Evolutionary conservation across 371 early-diverging fungal genomes (phyloP), one percentile per base, ranked within the genome.

Genomic region (Nosema muscidifuracis): DNA sequence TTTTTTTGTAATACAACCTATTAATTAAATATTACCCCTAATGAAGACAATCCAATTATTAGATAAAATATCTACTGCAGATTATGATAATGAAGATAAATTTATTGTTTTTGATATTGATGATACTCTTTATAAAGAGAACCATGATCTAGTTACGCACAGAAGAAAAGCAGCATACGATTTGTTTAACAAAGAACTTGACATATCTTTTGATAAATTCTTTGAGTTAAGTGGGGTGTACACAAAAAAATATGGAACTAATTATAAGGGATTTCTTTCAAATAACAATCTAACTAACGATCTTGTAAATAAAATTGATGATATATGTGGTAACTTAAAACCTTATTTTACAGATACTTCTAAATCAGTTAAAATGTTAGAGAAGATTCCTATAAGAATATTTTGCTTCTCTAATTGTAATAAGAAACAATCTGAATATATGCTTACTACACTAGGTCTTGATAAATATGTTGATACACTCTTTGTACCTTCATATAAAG

Each of bases 31-130:
- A 9, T 40, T 40, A 40, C 40, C 40, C 40, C 15, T 15, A 40
- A 40, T 40, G 40, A 40, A 40, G 15, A 40, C 15, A 40, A 40
- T 40, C 40, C 7, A 40, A 40, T 40, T 40, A 40, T 9, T 15
- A 15, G 40, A 40, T 9, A 40, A 40, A 9, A 40, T 40, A 7
- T 40, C 40, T 15, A 53, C 55, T 7, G 9, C 55, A 2, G 26
- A 7, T 6, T 53, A 53, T 53, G 26, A 22, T 15, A 18, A 53
- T 12, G 18, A 30, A 0, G 73, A 74, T 22, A 24, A 15, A 12
- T 24, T 69, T 28, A 31, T 77, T 33, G 4, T 77, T 33, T 77
- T 67, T 50, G 77, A 77, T 34, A 77, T 77, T 36, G 77, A 77
- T 56, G 67, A 66, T 26, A 65, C 65, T 33, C 36, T 77, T 0